Conservation (phyloP, 2,329 filamentous ascomycete genomes). For the Chrysosporium queenslandicum region DNA sequence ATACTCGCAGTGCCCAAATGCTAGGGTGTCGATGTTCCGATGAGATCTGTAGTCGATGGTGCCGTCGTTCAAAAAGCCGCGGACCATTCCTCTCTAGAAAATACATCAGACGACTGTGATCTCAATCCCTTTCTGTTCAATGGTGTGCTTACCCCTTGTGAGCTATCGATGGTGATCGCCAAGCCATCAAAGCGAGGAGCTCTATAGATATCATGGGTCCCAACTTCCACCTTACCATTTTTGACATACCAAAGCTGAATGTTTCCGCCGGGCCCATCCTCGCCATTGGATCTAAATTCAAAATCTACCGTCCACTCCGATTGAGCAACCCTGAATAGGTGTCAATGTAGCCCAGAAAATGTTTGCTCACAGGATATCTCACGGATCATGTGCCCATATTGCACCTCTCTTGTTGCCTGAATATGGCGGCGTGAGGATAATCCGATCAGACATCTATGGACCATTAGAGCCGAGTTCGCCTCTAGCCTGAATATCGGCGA, state of each 20-base stretch:
- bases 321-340: constrained; percentile 34
- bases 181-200: constrained; percentile 81
- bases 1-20: constrained; percentile 89
- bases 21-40: constrained; percentile 67
- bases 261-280: constrained; percentile 77
- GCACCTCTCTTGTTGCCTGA: constrained; percentile 78
- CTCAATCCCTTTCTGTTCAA: background rate
- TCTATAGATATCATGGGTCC: constrained; percentile 71
- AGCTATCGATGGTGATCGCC: constrained; percentile 74
- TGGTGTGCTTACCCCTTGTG: constrained; percentile 46
- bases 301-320: constrained; percentile 73
- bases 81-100: constrained; percentile 54
- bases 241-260: constrained; percentile 86
- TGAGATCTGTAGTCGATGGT: constrained; percentile 66
- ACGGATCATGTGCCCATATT: constrained; percentile 61
- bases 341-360: background rate
- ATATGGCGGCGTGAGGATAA: constrained; percentile 80
- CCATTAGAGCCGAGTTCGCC: background rate
- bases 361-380: constrained; percentile 19
- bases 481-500: too few species aligned
- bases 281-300: constrained; percentile 77
- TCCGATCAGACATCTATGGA: constrained; percentile 64
- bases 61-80: constrained; percentile 92
- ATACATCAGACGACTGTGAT: background rate
- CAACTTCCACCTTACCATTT: constrained; percentile 55